A percentile compares a stretch with the other conserved stretches of the same genome.
Evolutionary conservation across 139 green algal genomes (phyloP).

Genomic region (Chlorella sp.): DNA sequence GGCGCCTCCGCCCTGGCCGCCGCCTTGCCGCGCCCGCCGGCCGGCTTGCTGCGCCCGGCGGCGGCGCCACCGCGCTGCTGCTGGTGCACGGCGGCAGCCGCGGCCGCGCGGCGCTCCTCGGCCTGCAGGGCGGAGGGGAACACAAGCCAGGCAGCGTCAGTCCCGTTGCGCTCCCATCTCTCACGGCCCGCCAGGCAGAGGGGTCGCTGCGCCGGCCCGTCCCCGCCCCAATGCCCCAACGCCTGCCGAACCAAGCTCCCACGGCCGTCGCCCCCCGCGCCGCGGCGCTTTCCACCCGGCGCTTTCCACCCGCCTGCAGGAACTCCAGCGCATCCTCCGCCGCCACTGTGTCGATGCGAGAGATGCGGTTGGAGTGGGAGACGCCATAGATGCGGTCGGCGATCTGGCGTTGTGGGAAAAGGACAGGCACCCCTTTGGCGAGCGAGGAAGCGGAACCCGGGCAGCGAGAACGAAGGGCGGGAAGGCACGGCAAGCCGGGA

Average conservation of each 20-base stretch:
- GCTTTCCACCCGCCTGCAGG: constrained; percentile 62
- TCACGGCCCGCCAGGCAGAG: neutral
- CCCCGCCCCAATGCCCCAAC: too few relatives aligned
- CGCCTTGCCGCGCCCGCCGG: too few relatives aligned
- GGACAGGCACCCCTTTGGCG: too few relatives aligned
- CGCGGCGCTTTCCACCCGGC: neutral
- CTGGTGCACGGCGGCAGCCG: neutral
- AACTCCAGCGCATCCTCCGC: constrained; percentile 80
- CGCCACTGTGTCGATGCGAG: constrained; percentile 60
- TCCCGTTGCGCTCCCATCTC: neutral
- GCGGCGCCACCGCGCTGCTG: constrained; percentile 3
- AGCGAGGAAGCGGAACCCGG: too few relatives aligned
- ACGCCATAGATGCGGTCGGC: constrained; percentile 92
- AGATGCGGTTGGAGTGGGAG: constrained; percentile 83
- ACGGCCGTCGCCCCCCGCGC: neutral
- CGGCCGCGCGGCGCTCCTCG: constrained; percentile 10
- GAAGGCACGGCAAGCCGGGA: too few relatives aligned
- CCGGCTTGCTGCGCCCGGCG: constrained; percentile 1
- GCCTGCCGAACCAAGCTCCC: too few relatives aligned
- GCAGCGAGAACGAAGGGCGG: too few relatives aligned
- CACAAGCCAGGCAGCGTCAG: neutral
- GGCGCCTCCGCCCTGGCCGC: neutral
- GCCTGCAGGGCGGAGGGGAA: neutral
- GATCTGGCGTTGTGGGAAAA: too few relatives aligned
- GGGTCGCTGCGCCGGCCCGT: too few relatives aligned